A percentile compares a stretch with the other conserved stretches of the same genome.
phyloP scores from a whole-genome alignment of 768 basidiomycete species.

The Roridomyces roridus region DNA sequence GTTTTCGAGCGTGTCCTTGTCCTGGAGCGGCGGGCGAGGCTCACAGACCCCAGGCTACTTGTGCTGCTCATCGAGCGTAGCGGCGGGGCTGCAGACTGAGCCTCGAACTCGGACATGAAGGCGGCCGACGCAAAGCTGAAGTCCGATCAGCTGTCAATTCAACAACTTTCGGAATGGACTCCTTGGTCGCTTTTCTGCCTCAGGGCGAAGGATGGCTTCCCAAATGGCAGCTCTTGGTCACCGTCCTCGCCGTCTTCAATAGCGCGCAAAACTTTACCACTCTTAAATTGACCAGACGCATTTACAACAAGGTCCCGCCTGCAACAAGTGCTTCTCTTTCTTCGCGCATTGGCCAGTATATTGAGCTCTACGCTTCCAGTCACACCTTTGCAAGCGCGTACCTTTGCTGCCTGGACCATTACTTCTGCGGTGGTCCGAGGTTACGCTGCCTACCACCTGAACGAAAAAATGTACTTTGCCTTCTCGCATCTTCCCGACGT shows the following conservation, averaged over 20 bases:
- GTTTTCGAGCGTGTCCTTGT: conserved; percentile 62
- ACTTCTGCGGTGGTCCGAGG: conserved; percentile 82
- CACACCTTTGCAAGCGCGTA: conserved; percentile 83
- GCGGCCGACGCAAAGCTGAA: conserved; percentile 33
- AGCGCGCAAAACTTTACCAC: conserved; percentile 82
- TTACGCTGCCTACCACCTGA: conserved; percentile 91
- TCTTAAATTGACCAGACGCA: conserved; percentile 73
- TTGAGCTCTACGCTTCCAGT: conserved; percentile 53
- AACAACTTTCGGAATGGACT: too few species aligned
- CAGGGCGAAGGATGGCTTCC: conserved; percentile 75
- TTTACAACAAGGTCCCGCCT: conserved; percentile 66
- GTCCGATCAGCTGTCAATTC: too few species aligned
- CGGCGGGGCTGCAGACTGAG: conserved; percentile 30
- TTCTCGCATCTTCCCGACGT: conserved; percentile 19
- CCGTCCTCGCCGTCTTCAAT: conserved; percentile 84
- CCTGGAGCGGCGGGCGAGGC: conserved; percentile 59
- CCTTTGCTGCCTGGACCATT: conserved; percentile 92
- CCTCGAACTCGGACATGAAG: conserved; percentile 13
- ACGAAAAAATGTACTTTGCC: conserved; percentile 68
- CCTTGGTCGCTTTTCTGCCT: too few species aligned
- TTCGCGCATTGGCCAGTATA: not conserved
- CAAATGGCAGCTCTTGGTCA: conserved; percentile 86
- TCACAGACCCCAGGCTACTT: conserved; percentile 53
- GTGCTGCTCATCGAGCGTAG: conserved; percentile 57
- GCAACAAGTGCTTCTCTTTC: conserved; percentile 35